phyloP scores from a whole-genome alignment of 129 eudicot genomes.

The Helichrysum umbraculigerum region DNA sequence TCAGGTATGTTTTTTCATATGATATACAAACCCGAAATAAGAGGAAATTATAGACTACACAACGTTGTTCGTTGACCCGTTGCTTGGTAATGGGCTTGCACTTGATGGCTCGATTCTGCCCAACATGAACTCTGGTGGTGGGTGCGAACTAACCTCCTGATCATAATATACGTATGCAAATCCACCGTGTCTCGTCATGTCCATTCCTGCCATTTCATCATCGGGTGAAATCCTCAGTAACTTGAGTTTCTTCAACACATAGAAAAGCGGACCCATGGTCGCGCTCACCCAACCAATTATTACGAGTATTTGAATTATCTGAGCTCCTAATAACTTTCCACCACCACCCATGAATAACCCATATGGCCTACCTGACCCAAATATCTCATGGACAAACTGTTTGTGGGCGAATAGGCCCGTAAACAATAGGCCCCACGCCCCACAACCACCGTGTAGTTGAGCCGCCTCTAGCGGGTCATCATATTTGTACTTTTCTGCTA shows the following conservation, averaged over 20 bases:
- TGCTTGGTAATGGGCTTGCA: conserved; percentile 15
- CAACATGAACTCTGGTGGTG: conserved; percentile 35
- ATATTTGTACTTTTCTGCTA: conserved; percentile 52
- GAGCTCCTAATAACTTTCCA: conserved; percentile 60
- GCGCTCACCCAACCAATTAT: conserved; percentile 60
- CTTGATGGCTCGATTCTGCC: conserved; percentile 46
- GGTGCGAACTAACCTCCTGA: conserved; percentile 46
- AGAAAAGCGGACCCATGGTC: conserved; percentile 64
- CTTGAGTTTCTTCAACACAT: conserved; percentile 42
- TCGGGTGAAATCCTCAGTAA: conserved; percentile 53
- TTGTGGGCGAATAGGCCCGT: conserved; percentile 56
- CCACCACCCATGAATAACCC: conserved; percentile 77
- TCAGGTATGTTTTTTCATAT: neutral
- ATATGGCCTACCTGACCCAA: conserved; percentile 40
- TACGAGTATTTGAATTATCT: conserved; percentile 51
- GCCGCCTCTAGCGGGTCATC: conserved; percentile 79
- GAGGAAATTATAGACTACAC: conserved; percentile 18
- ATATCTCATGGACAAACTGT: conserved; percentile 46
- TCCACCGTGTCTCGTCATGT: conserved; percentile 64
- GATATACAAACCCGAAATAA: conserved; percentile 1
- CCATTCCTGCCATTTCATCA: conserved; percentile 72
- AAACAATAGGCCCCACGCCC: conserved; percentile 65
- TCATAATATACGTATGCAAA: conserved; percentile 65
- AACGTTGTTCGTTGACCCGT: conserved; percentile 23
- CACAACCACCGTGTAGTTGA: conserved; percentile 70